A percentile compares a stretch with the other conserved stretches of the same genome.
These are phyloP conservation scores for Rhodotorula mucilaginosa DNA, from an alignment of 1,284 basidiomycete genomes.

Conservation along the genomic window DNA sequence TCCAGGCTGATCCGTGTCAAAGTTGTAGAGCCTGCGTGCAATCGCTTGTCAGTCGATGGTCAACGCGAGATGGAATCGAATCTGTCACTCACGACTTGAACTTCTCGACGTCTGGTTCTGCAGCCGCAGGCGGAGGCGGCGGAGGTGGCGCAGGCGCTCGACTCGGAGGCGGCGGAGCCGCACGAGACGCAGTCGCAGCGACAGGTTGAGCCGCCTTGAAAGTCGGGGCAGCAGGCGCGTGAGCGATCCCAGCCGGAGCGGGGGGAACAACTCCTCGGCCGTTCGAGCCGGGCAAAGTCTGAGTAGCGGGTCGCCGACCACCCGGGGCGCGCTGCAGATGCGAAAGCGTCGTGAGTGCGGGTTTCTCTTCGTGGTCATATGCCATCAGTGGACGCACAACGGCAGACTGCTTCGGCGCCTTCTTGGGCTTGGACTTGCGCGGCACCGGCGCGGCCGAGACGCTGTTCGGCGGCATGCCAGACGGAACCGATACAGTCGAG, in stretches of 20 bases:
- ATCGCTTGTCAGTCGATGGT: not conserved
- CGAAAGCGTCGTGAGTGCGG: not conserved
- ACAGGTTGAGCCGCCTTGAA: not conserved
- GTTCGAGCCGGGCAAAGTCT: conserved; percentile 45
- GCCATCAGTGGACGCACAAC: conserved; percentile 11
- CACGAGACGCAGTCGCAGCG: conserved; percentile 9
- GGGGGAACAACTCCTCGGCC: conserved; percentile 23
- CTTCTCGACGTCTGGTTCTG: conserved; percentile 66
- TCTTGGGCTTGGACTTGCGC: conserved; percentile 62
- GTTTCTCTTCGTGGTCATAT: too few relatives aligned
- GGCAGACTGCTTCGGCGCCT: conserved; percentile 54
- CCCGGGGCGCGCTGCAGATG: conserved; percentile 37
- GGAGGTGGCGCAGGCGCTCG: conserved; percentile 46
- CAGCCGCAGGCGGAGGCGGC: conserved; percentile 55
- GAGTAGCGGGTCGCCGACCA: conserved; percentile 46
- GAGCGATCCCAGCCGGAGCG: conserved; percentile 23
- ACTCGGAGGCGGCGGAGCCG: conserved; percentile 32
- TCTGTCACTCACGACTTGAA: conserved; percentile 62
- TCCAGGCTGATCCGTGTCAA: conserved; percentile 77
- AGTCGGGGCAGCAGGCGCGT: conserved; percentile 26
- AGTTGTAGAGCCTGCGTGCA: conserved; percentile 64
- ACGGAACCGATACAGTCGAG: conserved; percentile 79
- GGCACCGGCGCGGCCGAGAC: conserved; percentile 78
- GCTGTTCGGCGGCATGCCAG: conserved; percentile 81
- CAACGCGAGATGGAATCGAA: not conserved